Base-by-base conservation (phyloP, 768 basidiomycete species). In the Tylopilus felleus region DNA sequence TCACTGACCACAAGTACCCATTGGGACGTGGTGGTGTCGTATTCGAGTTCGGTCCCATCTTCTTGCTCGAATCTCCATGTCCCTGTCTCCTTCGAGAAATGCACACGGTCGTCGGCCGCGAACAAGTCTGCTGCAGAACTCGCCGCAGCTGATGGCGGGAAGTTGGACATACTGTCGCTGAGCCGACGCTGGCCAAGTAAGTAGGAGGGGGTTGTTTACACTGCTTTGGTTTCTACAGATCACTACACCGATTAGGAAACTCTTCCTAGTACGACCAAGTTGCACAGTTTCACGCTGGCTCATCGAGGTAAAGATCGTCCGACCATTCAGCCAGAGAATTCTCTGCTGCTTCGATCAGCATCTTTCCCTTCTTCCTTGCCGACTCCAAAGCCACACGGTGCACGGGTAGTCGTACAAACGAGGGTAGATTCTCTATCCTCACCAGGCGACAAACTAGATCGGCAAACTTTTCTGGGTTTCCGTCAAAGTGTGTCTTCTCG, bases 41-140 rank as follows among this genome's bases (percentile, higher is more conserved):
- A 98, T 73, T 98, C 96, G 65, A 91, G 79, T 69, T 97, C 95
- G n/a, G 79, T 72, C 17, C 91, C 94, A 62, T 94, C 90, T 45
- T 90, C 89, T 64, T 92, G 83, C 69, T 99, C 96, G 65, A 87
- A 84, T 56, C 85, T 83, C 92, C 93, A 98, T 62, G 90, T 87
- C 48, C 81, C 81, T 5, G 83, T 75, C 39, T 78, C 77, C 63
- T 80, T 86, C 49, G 88, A 87, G 68, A 88, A 91, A 71, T 93
- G 87, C 13, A 94, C 81, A 56, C 82, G 83, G 54, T 88, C 88
- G 73, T 97, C 93, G 39, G 82, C 76, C 47, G 83, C 86, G 69
- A 96, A 95, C 23, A 74, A 72, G 60, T 79, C 79, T 49, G 76
- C 74, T 49, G 80, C 79, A 39, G 84, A 79, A 42, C 79, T 82